phyloP scores from a whole-genome alignment of 2,329 filamentous ascomycete species.

The Cadophora sp. region DNA sequence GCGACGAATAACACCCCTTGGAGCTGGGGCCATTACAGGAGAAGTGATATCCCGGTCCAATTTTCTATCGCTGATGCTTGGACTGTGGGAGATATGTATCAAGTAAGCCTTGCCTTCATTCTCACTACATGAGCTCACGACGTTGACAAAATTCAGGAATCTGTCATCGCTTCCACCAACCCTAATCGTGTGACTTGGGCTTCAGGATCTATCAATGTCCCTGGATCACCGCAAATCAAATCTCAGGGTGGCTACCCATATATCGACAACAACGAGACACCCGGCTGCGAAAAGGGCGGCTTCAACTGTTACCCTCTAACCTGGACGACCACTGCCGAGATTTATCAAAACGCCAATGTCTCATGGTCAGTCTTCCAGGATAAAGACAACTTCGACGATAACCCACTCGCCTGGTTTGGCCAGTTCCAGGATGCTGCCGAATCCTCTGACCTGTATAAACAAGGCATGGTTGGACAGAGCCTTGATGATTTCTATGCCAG shows the following conservation, averaged over 20 bases:
- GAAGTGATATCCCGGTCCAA: conserved; percentile 60
- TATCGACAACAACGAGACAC: conserved; percentile 54
- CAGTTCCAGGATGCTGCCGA: conserved; percentile 52
- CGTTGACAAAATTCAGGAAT: conserved; percentile 45
- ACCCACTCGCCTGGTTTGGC: conserved; percentile 53
- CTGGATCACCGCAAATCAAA: conserved; percentile 49
- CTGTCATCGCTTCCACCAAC: conserved; percentile 52
- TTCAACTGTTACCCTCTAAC: conserved; percentile 55
- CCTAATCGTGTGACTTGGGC: conserved; percentile 54
- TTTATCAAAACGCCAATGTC: conserved; percentile 51
- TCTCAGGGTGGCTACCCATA: conserved; percentile 50
- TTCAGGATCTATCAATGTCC: conserved; percentile 53
- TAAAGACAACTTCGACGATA: conserved; percentile 55
- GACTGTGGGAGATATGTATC: conserved; percentile 63
- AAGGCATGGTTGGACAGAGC: conserved; percentile 45
- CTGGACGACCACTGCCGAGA: conserved; percentile 54
- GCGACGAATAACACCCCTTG: conserved; percentile 59
- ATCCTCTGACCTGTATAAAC: conserved; percentile 47
- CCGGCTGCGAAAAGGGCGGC: conserved; percentile 49
- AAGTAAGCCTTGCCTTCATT: conserved; percentile 39
- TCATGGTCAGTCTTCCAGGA: conserved; percentile 56
- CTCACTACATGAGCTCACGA: too few relatives aligned
- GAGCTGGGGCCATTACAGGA: conserved; percentile 58
- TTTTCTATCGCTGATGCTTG: conserved; percentile 61
- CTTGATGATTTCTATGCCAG: conserved; percentile 56